Conservation (phyloP, 108 stramenopile genomes). For the Nitzschia inconspicua region DNA sequence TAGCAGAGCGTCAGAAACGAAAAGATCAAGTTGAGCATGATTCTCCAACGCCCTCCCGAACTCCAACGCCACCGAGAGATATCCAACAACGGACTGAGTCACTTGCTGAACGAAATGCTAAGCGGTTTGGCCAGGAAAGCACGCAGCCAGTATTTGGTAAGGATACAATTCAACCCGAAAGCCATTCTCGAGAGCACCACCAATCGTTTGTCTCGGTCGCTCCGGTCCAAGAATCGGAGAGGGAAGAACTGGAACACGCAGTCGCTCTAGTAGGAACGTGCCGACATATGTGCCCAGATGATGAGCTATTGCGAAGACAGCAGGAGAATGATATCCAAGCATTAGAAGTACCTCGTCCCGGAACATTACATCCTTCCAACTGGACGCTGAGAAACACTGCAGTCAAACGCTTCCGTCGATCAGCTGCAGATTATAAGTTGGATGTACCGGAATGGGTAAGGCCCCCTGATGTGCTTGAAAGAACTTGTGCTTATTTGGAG, state of each 20-base stretch:
- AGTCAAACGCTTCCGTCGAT: constrained; percentile 83
- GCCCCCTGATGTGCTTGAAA: constrained; percentile 79
- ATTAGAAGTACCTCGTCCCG: constrained; percentile 73
- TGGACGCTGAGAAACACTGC: constrained; percentile 83
- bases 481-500: constrained; percentile 70
- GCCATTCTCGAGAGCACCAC: neutral
- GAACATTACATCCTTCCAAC: constrained; percentile 59
- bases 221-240: neutral
- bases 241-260: constrained; percentile 50
- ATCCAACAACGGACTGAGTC: neutral
- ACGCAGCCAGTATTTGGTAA: constrained; percentile 2
- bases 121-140: constrained; percentile 9
- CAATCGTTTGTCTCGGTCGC: neutral
- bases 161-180: constrained; percentile 3
- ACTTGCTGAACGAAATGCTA: constrained; percentile 22
- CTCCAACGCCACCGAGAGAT: neutral
- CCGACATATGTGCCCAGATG: constrained; percentile 76
- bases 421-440: constrained; percentile 87
- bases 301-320: constrained; percentile 73
- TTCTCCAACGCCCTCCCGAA: neutral
- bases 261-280: constrained; percentile 72
- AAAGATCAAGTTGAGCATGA: constrained; percentile 10
- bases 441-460: constrained; percentile 85
- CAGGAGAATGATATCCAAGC: constrained; percentile 81
- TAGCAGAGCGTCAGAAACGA: constrained; percentile 28